These are phyloP conservation scores for Hanseniaspora gamundiae DNA, from an alignment of 1,139 yeast genomes.

Conservation along the genomic window DNA sequence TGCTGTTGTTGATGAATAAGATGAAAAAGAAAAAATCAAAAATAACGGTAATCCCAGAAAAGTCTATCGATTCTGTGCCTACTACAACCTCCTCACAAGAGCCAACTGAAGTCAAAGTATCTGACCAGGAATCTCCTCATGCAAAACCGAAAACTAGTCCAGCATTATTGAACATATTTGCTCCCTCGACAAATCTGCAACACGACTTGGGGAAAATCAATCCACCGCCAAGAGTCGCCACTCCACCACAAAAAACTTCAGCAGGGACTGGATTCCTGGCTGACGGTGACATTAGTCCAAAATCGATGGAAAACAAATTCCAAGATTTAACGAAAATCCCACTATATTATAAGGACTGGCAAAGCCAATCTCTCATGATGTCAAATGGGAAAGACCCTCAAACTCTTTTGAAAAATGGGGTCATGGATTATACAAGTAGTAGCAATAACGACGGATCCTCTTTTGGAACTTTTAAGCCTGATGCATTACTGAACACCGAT, in stretches of 20 bases:
- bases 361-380: background rate
- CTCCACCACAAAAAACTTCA: background rate
- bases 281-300: background rate
- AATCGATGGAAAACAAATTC: background rate
- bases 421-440: too few relatives aligned
- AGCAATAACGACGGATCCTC: too few relatives aligned
- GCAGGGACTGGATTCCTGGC: too few relatives aligned
- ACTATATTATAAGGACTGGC: background rate
- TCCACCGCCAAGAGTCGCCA: too few relatives aligned
- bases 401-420: too few relatives aligned
- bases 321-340: background rate
- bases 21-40: conserved; percentile 1
- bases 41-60: background rate
- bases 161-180: too few relatives aligned
- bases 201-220: too few relatives aligned
- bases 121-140: too few relatives aligned
- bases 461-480: too few relatives aligned
- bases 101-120: background rate
- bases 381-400: background rate
- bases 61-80: background rate
- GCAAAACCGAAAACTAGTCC: too few relatives aligned
- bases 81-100: background rate
- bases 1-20: background rate
- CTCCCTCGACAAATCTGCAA: too few relatives aligned
- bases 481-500: background rate